Conservation (phyloP, 495 filamentous ascomycete species). For the Cercophora sp. region DNA sequence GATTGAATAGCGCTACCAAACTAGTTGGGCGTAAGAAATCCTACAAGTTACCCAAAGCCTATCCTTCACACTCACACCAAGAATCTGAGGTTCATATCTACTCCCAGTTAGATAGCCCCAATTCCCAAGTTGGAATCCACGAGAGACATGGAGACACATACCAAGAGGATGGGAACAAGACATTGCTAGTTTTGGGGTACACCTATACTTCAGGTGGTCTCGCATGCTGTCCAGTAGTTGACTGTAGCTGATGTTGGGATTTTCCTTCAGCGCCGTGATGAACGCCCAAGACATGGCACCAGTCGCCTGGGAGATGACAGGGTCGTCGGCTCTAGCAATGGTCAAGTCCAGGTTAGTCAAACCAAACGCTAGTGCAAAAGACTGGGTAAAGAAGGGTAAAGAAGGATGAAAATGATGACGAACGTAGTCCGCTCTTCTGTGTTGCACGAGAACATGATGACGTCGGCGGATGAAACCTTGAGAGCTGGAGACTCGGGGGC, state of each 20-base stretch:
- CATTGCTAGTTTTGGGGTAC: constrained; percentile 93
- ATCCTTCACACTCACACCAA: no score
- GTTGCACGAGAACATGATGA: constrained; percentile 95
- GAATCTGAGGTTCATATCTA: no score
- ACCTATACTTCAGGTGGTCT: constrained; percentile 82
- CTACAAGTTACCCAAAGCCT: no score
- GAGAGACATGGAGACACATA: constrained; percentile 42
- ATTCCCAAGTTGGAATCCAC: no score
- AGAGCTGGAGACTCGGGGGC: constrained; percentile 78
- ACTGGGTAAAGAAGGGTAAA: constrained; percentile 8
- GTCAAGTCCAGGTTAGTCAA: constrained; percentile 21
- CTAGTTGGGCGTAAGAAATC: no score
- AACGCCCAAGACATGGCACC: constrained; percentile 99
- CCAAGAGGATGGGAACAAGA: constrained; percentile 95
- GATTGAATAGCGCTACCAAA: no score
- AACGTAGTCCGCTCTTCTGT: constrained; percentile 95
- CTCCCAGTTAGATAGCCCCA: no score
- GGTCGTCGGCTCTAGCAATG: constrained; percentile 54
- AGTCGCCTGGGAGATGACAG: constrained; percentile 78
- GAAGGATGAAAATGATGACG: constrained; percentile 45
- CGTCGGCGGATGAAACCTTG: constrained; percentile 92
- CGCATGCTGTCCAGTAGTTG: constrained; percentile 93
- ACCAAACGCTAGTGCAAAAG: no score
- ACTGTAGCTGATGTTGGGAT: constrained; percentile 96
- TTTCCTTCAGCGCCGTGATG: constrained; percentile 89